A percentile compares a stretch with the other conserved stretches of the same genome.
phyloP scores from a whole-genome alignment of 768 basidiomycete genomes.

The Goffeauzyma gilvescens region DNA sequence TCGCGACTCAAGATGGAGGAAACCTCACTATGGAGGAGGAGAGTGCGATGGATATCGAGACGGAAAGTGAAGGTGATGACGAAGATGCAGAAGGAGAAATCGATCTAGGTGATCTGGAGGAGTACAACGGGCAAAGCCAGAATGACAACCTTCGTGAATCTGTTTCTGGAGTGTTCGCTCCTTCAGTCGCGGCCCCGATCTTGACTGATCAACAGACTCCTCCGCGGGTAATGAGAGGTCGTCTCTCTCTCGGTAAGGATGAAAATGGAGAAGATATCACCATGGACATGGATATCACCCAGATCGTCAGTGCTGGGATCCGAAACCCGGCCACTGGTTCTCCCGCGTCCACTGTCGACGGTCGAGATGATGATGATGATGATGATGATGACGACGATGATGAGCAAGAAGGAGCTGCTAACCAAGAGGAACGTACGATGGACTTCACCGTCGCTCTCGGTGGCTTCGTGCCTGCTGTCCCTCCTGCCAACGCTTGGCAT shows the following conservation, averaged over 20 bases:
- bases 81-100: conserved; percentile 7
- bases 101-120: conserved; percentile 7
- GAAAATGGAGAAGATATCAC: conserved; percentile 1
- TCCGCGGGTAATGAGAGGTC: background rate
- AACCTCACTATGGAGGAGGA: conserved; percentile 7
- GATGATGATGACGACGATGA: conserved; percentile 12
- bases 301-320: conserved; percentile 3
- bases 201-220: conserved; percentile 1
- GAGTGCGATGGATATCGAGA: conserved; percentile 19
- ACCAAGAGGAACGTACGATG: conserved; percentile 22
- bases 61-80: conserved; percentile 14
- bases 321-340: background rate
- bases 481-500: conserved; percentile 23
- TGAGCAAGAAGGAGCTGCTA: conserved; percentile 1
- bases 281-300: conserved; percentile 12
- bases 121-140: background rate
- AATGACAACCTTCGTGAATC: too few species aligned
- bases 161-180: too few species aligned
- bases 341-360: conserved; percentile 13
- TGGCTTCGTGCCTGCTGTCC: conserved; percentile 23
- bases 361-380: conserved; percentile 21
- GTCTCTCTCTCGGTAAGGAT: background rate
- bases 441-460: conserved; percentile 33
- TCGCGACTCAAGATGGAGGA: conserved; percentile 8
- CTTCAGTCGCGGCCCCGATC: too few species aligned